Base-by-base conservation (phyloP, 1,139 yeast species). In the Taphrina deformans region DNA sequence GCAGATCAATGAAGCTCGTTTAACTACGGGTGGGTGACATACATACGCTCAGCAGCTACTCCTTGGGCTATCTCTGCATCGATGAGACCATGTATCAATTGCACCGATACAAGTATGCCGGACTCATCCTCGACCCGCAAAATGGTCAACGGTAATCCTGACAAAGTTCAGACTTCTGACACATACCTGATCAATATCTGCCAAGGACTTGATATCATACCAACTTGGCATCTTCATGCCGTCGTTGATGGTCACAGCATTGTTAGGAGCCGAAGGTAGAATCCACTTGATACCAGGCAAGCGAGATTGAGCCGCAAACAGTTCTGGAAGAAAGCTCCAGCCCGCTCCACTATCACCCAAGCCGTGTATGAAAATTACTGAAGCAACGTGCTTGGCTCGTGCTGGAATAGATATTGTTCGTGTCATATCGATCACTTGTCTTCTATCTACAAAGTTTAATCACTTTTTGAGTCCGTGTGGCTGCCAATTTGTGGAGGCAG, bases 301-400 rank as follows among this genome's bases (percentile, higher is more conserved):
- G 16, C 80, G 76, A 23, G 70, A 69, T 29, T 73, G 72, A 60
- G 73, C 70, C 50, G 83, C 76, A 53, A 77, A 79, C 26, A 59
- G 41, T 55, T 75, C 80, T 62, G 76, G 80, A 48, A 93, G 77
- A 80, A 89, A 89, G 44, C 84, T 79, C 97, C 97, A 93, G 1
- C 98, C 98, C 31, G 82, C 80, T 6, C 97, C 97, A 1, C 88
- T 75, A 73, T 92, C 99, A 9, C 99, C 99, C 21, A 93, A 79
- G 0, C 99, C 99, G 73, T 93, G 99, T 65, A 90, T 73, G 69
- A 93, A 83, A 33, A 93, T 89, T 33, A 92, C 78, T 0, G 96
- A 86, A 0, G 91, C 87, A 77, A 14, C 87, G 24, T 64, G 66
- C 33, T 55, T 46, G n/a, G 60, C 66, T 3, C 66, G 51, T 3